phyloP scores from a whole-genome alignment of 768 basidiomycete species.

The Trametes cingulata region DNA sequence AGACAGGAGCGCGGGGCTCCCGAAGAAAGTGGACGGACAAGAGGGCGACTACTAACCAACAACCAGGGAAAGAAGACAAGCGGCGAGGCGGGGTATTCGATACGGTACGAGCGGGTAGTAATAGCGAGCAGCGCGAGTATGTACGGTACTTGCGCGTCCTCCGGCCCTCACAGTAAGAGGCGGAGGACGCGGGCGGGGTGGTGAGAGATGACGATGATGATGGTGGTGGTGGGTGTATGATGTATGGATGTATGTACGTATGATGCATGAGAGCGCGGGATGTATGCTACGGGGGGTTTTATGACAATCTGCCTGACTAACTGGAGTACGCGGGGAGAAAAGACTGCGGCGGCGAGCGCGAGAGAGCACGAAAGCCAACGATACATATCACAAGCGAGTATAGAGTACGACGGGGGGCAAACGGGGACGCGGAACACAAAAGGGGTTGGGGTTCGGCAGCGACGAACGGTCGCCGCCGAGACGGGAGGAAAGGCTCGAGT shows the following conservation, averaged over 20 bases:
- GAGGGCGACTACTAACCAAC: slow-evolving; percentile 19
- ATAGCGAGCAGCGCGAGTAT: slow-evolving; percentile 13
- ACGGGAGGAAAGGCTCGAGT: not conserved
- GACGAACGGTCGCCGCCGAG: not conserved
- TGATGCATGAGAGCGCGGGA: slow-evolving; percentile 1
- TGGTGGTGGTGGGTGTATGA: slow-evolving; percentile 1
- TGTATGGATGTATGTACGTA: slow-evolving; percentile 6
- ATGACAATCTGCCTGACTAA: not conserved
- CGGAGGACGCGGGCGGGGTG: not conserved
- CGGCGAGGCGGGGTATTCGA: slow-evolving; percentile 19
- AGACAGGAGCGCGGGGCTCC: no score
- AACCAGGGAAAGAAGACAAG: slow-evolving; percentile 8
- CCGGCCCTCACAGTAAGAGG: not conserved
- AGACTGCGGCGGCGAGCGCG: slow-evolving; percentile 8
- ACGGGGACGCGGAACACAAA: not conserved
- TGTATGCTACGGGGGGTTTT: slow-evolving; percentile 16
- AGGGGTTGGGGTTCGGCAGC: not conserved
- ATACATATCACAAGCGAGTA: slow-evolving; percentile 23
- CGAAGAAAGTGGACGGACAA: not conserved
- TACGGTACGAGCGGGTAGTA: slow-evolving; percentile 13
- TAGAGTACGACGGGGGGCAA: slow-evolving; percentile 9
- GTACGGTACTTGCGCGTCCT: slow-evolving; percentile 15
- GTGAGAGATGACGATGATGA: no score
- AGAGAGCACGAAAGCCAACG: slow-evolving; percentile 23
- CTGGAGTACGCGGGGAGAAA: not conserved